These are phyloP conservation scores for Echites panduratus DNA, from an alignment of 257 asterid genomes.

Conservation along the genomic window DNA sequence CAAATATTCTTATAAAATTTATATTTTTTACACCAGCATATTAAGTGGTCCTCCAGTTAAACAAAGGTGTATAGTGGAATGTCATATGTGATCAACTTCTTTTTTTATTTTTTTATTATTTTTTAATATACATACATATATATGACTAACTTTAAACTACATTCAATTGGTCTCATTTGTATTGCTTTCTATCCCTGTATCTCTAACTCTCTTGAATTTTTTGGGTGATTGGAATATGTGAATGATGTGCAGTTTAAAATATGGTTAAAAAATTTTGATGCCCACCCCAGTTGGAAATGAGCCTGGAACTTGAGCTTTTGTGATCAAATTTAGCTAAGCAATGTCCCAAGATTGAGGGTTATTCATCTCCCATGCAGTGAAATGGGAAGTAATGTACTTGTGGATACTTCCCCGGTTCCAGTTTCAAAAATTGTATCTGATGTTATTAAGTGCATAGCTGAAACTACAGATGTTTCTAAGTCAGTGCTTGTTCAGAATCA, in stretches of 20 bases:
- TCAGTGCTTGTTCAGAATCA: constrained; percentile 4
- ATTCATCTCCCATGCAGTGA: not conserved
- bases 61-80: not conserved
- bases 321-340: not conserved
- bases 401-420: not conserved
- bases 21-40: no score
- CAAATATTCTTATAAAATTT: no score
- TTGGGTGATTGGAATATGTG: not conserved
- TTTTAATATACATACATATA: no score
- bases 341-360: not conserved
- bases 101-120: no score
- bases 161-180: not conserved
- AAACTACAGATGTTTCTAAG: not conserved
- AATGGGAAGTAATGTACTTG: not conserved
- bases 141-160: not conserved
- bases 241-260: not conserved
- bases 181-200: not conserved
- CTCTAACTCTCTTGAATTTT: not conserved
- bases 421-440: not conserved
- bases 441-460: not conserved
- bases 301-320: not conserved
- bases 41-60: no score
- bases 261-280: not conserved
- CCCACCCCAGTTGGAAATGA: not conserved
- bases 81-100: not conserved